These are phyloP conservation scores for Bryoerythrophyllum caledonicum DNA, from an alignment of 225 moss, liverwort and hornwort genomes.

Conservation along the genomic window DNA sequence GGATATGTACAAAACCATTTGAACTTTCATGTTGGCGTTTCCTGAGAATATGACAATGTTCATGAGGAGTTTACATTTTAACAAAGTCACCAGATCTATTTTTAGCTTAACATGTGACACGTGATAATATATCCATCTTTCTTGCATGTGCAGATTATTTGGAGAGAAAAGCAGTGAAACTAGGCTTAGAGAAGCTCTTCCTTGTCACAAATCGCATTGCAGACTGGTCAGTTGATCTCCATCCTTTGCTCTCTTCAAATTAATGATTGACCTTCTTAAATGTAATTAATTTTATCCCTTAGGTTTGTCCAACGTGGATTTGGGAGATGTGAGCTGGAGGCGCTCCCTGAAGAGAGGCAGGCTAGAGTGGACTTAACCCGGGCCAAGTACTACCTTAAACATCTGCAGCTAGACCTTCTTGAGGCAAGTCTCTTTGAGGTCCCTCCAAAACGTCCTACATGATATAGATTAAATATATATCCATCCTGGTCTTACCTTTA, in stretches of 20 bases:
- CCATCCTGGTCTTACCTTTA: not conserved
- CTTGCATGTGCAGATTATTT: conserved; percentile 58
- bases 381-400: conserved; percentile 62
- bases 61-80: no score
- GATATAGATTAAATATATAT: not conserved
- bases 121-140: not conserved
- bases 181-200: conserved; percentile 68
- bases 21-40: not conserved
- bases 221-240: conserved; percentile 61
- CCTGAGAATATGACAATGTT: not conserved
- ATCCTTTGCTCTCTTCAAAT: not conserved
- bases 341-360: conserved; percentile 42
- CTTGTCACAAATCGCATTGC: conserved; percentile 86
- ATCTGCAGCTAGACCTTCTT: conserved; percentile 32
- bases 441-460: not conserved
- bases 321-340: conserved; percentile 42
- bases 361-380: conserved; percentile 42
- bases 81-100: not conserved
- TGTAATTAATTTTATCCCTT: not conserved
- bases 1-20: not conserved
- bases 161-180: conserved; percentile 65
- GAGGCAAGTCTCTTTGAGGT: conserved; percentile 2
- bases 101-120: no score
- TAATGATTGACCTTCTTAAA: not conserved
- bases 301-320: conserved; percentile 79